Percentiles rank a stretch among this genome's conserved stretches.
These are phyloP conservation scores for Globisporangium ultimum DNA, from an alignment of 352 stramenopile genomes.

Conservation along the genomic window DNA sequence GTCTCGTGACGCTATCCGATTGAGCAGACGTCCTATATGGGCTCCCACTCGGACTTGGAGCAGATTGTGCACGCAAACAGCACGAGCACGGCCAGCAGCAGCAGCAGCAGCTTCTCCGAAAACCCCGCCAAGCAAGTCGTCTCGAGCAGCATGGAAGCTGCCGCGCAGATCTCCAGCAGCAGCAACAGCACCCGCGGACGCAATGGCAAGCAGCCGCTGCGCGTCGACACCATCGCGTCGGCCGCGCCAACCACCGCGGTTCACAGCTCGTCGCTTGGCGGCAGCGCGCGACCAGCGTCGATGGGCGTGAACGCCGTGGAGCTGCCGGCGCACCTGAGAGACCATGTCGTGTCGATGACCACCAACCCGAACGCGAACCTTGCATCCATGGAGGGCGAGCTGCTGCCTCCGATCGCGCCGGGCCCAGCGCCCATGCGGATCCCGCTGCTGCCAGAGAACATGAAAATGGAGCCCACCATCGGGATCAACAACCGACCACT, in stretches of 20 bases:
- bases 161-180: conserved; percentile 19
- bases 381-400: conserved; percentile 31
- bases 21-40: conserved; percentile 2
- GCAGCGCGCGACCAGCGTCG: conserved; percentile 8
- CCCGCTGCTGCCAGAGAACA: conserved; percentile 51
- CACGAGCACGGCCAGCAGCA: conserved; percentile 12
- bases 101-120: conserved; percentile 20
- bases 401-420: conserved; percentile 59
- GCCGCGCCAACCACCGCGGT: conserved; percentile 4
- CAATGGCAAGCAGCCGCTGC: conserved; percentile 11
- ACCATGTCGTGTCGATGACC: conserved; percentile 41
- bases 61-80: conserved; percentile 12
- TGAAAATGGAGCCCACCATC: conserved; percentile 66
- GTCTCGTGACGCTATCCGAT: not conserved
- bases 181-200: not conserved
- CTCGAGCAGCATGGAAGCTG: conserved; percentile 42
- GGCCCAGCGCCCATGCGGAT: conserved; percentile 56
- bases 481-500: conserved; percentile 46
- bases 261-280: conserved; percentile 10
- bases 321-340: conserved; percentile 52
- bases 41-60: conserved; percentile 11
- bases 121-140: conserved; percentile 2
- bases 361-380: conserved; percentile 8
- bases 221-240: conserved; percentile 17
- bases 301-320: conserved; percentile 27